These are phyloP conservation scores for Phylloporus sp. DNA, from an alignment of 768 basidiomycete species.

Conservation along the genomic window DNA sequence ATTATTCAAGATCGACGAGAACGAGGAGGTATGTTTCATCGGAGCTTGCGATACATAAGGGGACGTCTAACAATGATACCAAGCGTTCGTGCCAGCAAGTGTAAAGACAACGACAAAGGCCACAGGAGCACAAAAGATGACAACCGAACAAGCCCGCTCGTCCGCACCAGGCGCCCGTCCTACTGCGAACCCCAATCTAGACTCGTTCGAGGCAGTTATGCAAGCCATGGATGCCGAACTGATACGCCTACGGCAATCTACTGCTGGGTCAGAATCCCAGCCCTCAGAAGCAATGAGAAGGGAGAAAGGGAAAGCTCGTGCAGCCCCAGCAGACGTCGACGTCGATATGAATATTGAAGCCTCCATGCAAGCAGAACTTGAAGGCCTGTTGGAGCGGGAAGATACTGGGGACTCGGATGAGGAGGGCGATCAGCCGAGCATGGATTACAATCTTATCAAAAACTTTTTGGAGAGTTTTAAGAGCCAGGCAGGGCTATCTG, in stretches of 20 bases:
- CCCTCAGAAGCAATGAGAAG: constrained; percentile 36
- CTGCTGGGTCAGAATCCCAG: constrained; percentile 12
- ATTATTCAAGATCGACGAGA: constrained; percentile 74
- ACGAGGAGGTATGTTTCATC: constrained; percentile 66
- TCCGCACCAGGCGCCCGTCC: constrained; percentile 36
- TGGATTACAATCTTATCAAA: constrained; percentile 91
- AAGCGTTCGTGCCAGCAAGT: constrained; percentile 56
- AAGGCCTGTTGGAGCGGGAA: constrained; percentile 49
- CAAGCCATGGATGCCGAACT: constrained; percentile 89
- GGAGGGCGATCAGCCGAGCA: constrained; percentile 40
- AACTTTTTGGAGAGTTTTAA: constrained; percentile 97
- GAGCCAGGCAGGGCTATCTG: constrained; percentile 81
- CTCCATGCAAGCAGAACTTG: constrained; percentile 87
- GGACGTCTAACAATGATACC: constrained; percentile 5
- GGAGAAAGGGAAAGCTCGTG: constrained; percentile 38
- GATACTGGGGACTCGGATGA: constrained; percentile 49
- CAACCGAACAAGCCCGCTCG: constrained; percentile 7
- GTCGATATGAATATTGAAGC: constrained; percentile 69
- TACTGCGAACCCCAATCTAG: constrained; percentile 61
- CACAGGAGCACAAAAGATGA: constrained; percentile 4
- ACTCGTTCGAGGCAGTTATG: constrained; percentile 97
- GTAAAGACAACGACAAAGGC: constrained; percentile 7
- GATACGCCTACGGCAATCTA: constrained; percentile 37
- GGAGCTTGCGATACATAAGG: background rate
- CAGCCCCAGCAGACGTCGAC: constrained; percentile 35